phyloP scores from a whole-genome alignment of 208 protist genomes.

The Leishmania amazonensis region DNA sequence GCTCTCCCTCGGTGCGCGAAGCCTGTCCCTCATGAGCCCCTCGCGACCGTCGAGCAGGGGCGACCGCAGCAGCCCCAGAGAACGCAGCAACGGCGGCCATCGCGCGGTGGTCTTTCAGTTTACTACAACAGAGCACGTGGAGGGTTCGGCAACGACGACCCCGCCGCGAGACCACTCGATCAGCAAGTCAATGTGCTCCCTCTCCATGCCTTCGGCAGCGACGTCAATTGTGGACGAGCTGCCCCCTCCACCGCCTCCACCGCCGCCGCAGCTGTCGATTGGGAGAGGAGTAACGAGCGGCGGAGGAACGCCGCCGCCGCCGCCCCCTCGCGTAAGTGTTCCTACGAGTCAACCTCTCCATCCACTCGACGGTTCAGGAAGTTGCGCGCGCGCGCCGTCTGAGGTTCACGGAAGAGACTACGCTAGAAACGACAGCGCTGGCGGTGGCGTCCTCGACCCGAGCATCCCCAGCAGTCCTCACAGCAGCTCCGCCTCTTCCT shows the following conservation, averaged over 20 bases:
- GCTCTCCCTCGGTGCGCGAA: background rate
- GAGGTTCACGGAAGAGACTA: background rate
- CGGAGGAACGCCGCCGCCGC: background rate
- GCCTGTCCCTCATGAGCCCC: background rate
- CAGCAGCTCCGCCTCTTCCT: background rate
- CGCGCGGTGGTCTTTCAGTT: background rate
- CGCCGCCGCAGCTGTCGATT: constrained; percentile 14
- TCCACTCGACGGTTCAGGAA: background rate
- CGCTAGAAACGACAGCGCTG: background rate
- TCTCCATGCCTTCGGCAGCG: constrained; percentile 5
- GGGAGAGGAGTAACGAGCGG: background rate
- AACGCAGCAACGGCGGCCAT: background rate
- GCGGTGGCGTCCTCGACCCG: background rate
- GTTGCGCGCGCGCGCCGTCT: background rate
- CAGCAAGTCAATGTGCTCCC: constrained; percentile 2
- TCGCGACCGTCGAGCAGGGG: constrained; percentile 5
- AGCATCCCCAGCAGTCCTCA: background rate
- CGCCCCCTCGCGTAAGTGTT: background rate
- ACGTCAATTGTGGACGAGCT: constrained; percentile 10
- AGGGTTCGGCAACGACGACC: background rate
- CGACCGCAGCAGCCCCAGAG: background rate
- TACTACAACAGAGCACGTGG: background rate
- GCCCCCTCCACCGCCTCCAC: constrained; percentile 17
- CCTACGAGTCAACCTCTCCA: background rate
- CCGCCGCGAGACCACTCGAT: background rate